Evolutionary conservation across 169 alveolate genomes (phyloP), one percentile per base, ranked within the genome.

Genomic region (Condylostoma magnum): DNA sequence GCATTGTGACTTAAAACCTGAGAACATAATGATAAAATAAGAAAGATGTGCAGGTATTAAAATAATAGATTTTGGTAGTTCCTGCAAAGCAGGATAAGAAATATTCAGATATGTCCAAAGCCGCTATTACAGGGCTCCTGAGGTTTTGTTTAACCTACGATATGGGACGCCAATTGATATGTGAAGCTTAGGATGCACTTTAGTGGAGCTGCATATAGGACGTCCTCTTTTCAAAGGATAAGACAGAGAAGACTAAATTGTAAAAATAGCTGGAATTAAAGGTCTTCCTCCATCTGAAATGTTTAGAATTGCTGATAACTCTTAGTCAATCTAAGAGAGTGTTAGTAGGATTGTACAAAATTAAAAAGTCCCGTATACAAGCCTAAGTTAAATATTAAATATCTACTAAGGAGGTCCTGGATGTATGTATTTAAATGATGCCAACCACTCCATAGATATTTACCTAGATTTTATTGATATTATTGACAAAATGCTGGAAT

Each of bases 1-100:
- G 0, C 95, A 90, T 72, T 90, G 95, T 63, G 95, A 90, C 67
- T 68, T 90, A 34, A 90, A 90, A 69, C 95, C 93, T 1, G 95
- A 90, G 73, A 90, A 90, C 77, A 83, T 82, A n/a, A 57, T 91
- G 36, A 60, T 88, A n/a, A 83, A 83, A 25, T 74, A 76, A 38
- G 76, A 77, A 20, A 63, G 69, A 30, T 54, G 69, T 43, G 71
- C 84, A 50, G 88, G 84, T 34, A 74, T 86, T 0, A 81, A 80
- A 72, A 56, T 86, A 51, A 79, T 86, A 10, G 93, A 86, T 75
- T 82, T 86, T 79, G 93, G 93, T 2, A 75, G 86, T 54, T 68
- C 87, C 36, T 80, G 89, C 55, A 74, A 63, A 55, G 75, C 55
- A 20, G 53, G 76, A 47, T 65, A 80, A 68, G 60, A 70, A 50